These are phyloP conservation scores for Sarcomyxa edulis DNA, from an alignment of 768 basidiomycete genomes.

Conservation along the genomic window DNA sequence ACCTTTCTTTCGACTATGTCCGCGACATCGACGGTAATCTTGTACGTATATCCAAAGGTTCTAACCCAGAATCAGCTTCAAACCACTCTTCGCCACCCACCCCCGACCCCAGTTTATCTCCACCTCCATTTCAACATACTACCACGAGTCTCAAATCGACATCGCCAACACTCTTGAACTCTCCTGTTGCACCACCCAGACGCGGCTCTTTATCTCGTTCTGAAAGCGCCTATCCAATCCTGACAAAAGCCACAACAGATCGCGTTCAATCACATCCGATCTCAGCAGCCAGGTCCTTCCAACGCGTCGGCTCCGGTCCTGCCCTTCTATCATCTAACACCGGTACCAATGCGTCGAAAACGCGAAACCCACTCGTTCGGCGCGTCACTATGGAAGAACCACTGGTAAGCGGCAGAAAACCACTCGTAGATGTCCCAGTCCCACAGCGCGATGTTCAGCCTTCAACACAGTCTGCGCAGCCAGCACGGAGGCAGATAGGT, in stretches of 20 bases:
- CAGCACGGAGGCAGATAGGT: constrained; percentile 7
- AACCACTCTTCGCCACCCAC: constrained; percentile 35
- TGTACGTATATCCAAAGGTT: constrained; percentile 52
- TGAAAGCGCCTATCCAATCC: constrained; percentile 54
- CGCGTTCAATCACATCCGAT: constrained; percentile 23
- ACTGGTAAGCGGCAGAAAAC: constrained; percentile 15
- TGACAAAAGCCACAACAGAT: constrained; percentile 25
- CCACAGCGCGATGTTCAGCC: constrained; percentile 34
- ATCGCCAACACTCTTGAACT: constrained; percentile 30
- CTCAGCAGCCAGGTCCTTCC: constrained; percentile 42
- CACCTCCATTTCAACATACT: constrained; percentile 7
- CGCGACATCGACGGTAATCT: constrained; percentile 50
- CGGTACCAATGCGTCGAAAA: not conserved
- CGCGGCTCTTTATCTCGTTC: constrained; percentile 59
- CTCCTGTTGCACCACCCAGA: constrained; percentile 37
- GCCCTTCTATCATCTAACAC: constrained; percentile 21
- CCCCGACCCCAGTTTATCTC: constrained; percentile 9
- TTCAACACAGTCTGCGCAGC: constrained; percentile 41
- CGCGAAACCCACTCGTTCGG: constrained; percentile 31
- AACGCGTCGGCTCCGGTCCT: constrained; percentile 64
- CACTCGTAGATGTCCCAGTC: constrained; percentile 26
- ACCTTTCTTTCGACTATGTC: constrained; percentile 64
- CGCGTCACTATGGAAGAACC: constrained; percentile 39
- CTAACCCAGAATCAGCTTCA: constrained; percentile 35
- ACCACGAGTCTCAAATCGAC: constrained; percentile 13